Evolutionary conservation across 2,329 filamentous ascomycete genomes (phyloP).

Genomic region (Cordyceps cicadae): DNA sequence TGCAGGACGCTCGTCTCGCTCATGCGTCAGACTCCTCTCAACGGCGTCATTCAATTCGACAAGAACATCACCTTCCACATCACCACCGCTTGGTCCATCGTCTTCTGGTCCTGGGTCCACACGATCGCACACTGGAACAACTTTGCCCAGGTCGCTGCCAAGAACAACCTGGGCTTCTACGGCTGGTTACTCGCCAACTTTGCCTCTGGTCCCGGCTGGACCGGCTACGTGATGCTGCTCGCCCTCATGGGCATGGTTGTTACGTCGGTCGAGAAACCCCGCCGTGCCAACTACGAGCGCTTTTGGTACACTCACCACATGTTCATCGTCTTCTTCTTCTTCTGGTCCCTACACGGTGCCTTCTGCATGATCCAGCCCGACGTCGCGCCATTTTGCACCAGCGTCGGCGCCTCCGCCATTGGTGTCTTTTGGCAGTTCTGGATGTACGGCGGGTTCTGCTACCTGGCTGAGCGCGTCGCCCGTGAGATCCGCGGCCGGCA

Average conservation of each 20-base stretch:
- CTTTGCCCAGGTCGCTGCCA: conserved; percentile 65
- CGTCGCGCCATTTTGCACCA: conserved; percentile 67
- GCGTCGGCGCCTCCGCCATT: conserved; percentile 54
- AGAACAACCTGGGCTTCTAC: conserved; percentile 68
- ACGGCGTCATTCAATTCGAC: conserved; percentile 81
- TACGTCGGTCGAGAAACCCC: conserved; percentile 69
- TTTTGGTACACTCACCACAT: conserved; percentile 91
- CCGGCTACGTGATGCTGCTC: conserved; percentile 75
- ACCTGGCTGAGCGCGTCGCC: conserved; percentile 69
- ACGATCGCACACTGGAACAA: conserved; percentile 85
- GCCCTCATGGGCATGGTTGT: conserved; percentile 69
- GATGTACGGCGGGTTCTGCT: conserved; percentile 75
- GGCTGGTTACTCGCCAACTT: conserved; percentile 73
- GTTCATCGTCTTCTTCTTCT: conserved; percentile 81
- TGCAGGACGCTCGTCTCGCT: conserved; percentile 79
- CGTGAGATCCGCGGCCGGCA: conserved; percentile 72
- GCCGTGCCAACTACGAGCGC: conserved; percentile 75
- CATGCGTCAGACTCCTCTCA: conserved; percentile 69
- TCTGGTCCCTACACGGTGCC: conserved; percentile 83
- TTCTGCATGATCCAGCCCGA: conserved; percentile 90
- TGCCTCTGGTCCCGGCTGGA: conserved; percentile 73
- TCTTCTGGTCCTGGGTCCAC: conserved; percentile 82
- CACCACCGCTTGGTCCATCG: conserved; percentile 75
- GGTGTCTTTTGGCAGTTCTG: conserved; percentile 88
- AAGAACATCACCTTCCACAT: conserved; percentile 89